phyloP scores from a whole-genome alignment of 2,329 filamentous ascomycete species.

The Pseudomassariella vexata region DNA sequence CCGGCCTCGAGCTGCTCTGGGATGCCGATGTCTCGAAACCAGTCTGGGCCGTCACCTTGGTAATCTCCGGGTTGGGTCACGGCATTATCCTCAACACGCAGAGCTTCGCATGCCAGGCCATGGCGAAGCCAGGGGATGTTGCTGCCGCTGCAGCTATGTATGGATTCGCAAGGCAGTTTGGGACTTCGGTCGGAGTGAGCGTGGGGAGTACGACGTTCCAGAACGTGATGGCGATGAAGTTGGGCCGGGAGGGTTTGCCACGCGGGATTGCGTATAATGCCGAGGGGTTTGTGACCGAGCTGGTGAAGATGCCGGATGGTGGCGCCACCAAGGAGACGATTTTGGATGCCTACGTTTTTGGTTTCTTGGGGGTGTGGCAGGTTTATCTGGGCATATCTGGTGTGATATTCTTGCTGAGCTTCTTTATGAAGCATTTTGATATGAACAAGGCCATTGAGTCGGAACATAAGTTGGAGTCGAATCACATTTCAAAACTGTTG shows the following conservation, averaged over 20 bases:
- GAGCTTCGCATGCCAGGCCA: conserved; percentile 15
- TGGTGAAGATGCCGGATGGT: neutral
- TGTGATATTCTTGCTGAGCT: conserved; percentile 43
- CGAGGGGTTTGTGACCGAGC: conserved; percentile 5
- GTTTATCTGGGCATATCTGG: conserved; percentile 9
- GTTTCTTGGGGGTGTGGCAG: conserved; percentile 9
- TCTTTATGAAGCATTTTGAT: conserved; percentile 25
- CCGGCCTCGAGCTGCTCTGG: conserved; percentile 13
- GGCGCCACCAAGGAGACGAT: conserved; percentile 1
- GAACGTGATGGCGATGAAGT: conserved; percentile 11
- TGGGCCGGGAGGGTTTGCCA: conserved; percentile 7
- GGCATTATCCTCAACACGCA: conserved; percentile 16
- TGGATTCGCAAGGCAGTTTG: conserved; percentile 10
- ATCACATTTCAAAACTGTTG: neutral
- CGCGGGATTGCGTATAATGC: conserved; percentile 6
- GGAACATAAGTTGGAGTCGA: conserved; percentile 25
- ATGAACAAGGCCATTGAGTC: conserved; percentile 38
- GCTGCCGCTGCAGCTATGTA: conserved; percentile 4
- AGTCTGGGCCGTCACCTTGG: conserved; percentile 11
- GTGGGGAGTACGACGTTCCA: conserved; percentile 13
- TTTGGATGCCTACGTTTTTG: conserved; percentile 7
- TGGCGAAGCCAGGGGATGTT: conserved; percentile 8
- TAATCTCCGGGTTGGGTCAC: conserved; percentile 13
- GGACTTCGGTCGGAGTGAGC: conserved; percentile 12
- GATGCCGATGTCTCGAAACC: conserved; percentile 7